Evolutionary conservation across 2,329 filamentous ascomycete species (phyloP), one percentile per base, ranked within the genome.

Genomic region (Pseudogymnoascus sp.): DNA sequence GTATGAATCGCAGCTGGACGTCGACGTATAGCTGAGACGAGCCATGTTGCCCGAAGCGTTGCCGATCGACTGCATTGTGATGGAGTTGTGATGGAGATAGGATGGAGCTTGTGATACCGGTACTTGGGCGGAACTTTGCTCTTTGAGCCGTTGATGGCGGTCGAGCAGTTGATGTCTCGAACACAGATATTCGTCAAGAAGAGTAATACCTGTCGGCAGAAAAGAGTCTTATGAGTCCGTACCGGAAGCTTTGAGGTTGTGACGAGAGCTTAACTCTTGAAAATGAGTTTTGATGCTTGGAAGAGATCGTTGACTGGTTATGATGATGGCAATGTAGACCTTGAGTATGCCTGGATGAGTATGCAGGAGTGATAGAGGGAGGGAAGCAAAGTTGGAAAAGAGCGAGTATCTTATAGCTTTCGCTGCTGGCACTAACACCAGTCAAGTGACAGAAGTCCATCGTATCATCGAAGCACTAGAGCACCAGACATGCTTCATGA

Each of bases 31-130:
- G 54, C 60, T 60, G 23, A 59, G 36, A 40, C 62, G 62, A 57
- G 60, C 16, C 18, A 65, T 40, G 62, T 66, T 67, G 18, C 39
- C 7, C 5, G 60, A 40, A 39, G 65, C 39, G 10, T 47, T 62
- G 6, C 65, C 63, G 37, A 66, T 65, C 51, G 47, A 54, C 23
- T 57, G 23, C 66, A 68, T 68, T 12, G 57, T 66, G 61, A 29
- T 60, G 61, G 29, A 62, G 11, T 68, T 12, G 57, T 66, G 61
- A 29, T 60, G 61, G 18, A 62, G 11, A 16, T 34, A 5, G 10
- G 29, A 57, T 34, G 29, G 51, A 57, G 51, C 51, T 36, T 57
- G 6, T 18, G 51, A 57, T 57, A 57, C 31, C 51, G 51, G 51
- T 3, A 57, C 29, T 57, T 57, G 10, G 11, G 29, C n/a, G 29